A percentile compares a stretch with the other conserved stretches of the same genome.
phyloP scores from a whole-genome alignment of 2,329 filamentous ascomycete species.

The Nakataea oryzae region DNA sequence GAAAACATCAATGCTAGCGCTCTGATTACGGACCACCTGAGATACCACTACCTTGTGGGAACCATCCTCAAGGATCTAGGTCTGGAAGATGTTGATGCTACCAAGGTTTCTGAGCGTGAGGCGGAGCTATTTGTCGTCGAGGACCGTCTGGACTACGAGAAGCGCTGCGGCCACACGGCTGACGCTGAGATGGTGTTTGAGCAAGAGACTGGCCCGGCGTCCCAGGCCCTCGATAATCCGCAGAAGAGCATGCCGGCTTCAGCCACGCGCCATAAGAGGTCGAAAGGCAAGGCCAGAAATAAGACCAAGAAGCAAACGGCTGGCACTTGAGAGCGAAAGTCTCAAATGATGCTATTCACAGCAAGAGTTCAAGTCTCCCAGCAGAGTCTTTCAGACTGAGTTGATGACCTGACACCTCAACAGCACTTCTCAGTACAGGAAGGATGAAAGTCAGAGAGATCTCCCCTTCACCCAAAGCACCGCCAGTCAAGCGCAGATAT shows the following conservation, averaged over 20 bases:
- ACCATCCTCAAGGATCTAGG: constrained; percentile 55
- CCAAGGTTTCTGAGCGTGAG: constrained; percentile 21
- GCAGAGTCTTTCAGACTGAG: no score
- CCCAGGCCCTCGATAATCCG: not conserved
- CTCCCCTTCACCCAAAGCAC: no score
- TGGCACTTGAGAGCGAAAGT: not conserved
- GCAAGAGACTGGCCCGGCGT: not conserved
- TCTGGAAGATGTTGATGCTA: constrained; percentile 53
- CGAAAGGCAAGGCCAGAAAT: not conserved
- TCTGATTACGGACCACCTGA: constrained; percentile 56
- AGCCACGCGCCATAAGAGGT: not conserved
- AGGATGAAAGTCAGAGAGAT: no score
- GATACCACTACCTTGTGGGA: constrained; percentile 59
- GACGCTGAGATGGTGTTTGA: not conserved
- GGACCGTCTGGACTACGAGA: constrained; percentile 13
- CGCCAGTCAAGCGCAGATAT: no score
- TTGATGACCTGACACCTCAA: no score
- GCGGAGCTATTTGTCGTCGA: constrained; percentile 18
- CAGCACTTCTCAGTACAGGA: no score
- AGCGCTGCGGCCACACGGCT: constrained; percentile 1
- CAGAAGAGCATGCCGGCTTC: not conserved
- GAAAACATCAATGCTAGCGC: constrained; percentile 61
- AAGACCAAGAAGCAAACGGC: not conserved
- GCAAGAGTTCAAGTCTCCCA: no score
- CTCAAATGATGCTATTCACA: no score